These are phyloP conservation scores for Peronospora destructor DNA, from an alignment of 352 stramenopile species.

Conservation along the genomic window DNA sequence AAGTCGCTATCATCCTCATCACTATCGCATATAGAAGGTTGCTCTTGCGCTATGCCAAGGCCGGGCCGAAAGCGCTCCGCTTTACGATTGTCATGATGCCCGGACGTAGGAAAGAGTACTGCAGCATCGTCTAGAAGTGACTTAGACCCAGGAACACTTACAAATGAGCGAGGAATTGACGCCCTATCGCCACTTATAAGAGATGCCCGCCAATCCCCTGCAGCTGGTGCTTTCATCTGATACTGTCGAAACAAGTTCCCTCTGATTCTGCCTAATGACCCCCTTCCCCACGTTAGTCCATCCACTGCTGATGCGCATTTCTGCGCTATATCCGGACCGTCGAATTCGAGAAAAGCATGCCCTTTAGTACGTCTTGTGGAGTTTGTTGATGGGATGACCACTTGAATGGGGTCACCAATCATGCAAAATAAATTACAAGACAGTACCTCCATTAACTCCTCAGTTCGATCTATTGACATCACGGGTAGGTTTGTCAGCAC, in stretches of 20 bases:
- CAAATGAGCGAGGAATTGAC: constrained; percentile 15
- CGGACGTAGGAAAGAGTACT: background rate
- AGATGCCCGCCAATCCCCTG: constrained; percentile 7
- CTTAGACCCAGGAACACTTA: background rate
- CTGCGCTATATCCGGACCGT: constrained; percentile 55
- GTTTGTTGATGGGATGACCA: constrained; percentile 63
- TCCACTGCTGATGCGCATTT: constrained; percentile 52
- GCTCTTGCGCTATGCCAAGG: constrained; percentile 5
- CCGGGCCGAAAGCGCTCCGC: constrained; percentile 8
- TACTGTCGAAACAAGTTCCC: constrained; percentile 77
- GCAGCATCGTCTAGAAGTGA: constrained; percentile 4
- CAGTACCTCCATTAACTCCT: constrained; percentile 69
- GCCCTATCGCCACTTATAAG: constrained; percentile 4
- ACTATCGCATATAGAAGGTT: constrained; percentile 23
- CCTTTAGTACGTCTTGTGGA: constrained; percentile 62
- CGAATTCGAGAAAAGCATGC: constrained; percentile 80
- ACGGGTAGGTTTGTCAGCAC: constrained; percentile 78
- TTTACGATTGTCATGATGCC: constrained; percentile 1
- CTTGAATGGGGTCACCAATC: constrained; percentile 76
- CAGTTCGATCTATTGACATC: constrained; percentile 61
- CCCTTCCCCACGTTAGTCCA: constrained; percentile 63
- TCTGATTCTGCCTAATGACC: constrained; percentile 52
- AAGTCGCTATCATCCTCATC: constrained; percentile 25
- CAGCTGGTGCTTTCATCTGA: constrained; percentile 51
- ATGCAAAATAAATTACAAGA: constrained; percentile 74